Conservation (phyloP, 768 basidiomycete genomes). For the Lactarius quietus region DNA sequence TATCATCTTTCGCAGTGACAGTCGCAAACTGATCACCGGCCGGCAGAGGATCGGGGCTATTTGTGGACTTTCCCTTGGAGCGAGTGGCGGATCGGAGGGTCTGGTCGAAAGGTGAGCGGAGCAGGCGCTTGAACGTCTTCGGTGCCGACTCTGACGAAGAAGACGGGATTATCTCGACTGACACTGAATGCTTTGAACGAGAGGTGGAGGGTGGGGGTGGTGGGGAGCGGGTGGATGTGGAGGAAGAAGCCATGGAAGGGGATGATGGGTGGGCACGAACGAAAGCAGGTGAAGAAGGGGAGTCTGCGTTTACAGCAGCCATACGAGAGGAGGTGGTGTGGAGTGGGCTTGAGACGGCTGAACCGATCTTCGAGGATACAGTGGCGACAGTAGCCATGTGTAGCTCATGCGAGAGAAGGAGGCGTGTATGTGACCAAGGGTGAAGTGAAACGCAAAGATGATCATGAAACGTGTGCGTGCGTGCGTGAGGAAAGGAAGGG, state of each 20-base stretch:
- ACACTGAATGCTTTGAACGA: background rate
- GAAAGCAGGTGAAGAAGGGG: background rate
- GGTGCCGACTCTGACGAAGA: slow-evolving; percentile 35
- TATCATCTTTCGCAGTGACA: slow-evolving; percentile 32
- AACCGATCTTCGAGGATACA: slow-evolving; percentile 37
- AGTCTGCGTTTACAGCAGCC: slow-evolving; percentile 27
- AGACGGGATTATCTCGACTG: background rate
- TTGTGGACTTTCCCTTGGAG: slow-evolving; percentile 43
- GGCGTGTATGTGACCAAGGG: background rate
- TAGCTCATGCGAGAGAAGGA: slow-evolving; percentile 23
- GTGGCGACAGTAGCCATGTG: slow-evolving; percentile 48
- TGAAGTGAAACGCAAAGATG: background rate
- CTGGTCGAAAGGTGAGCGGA: slow-evolving; percentile 63
- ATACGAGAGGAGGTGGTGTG: slow-evolving; percentile 40
- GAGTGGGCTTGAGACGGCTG: slow-evolving; percentile 42
- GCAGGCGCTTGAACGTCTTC: slow-evolving; percentile 57
- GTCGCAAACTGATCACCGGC: slow-evolving; percentile 42
- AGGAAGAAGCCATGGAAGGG: slow-evolving; percentile 27
- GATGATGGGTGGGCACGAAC: background rate
- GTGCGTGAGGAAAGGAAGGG: background rate
- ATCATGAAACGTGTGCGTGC: background rate
- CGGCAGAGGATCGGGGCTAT: slow-evolving; percentile 26
- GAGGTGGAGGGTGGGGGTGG: slow-evolving; percentile 31
- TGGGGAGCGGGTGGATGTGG: slow-evolving; percentile 33
- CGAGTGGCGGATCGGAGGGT: slow-evolving; percentile 61